Evolutionary conservation across 495 filamentous ascomycete genomes (phyloP), one percentile per base, ranked within the genome.

Genomic region (Wilcoxina mikolae): DNA sequence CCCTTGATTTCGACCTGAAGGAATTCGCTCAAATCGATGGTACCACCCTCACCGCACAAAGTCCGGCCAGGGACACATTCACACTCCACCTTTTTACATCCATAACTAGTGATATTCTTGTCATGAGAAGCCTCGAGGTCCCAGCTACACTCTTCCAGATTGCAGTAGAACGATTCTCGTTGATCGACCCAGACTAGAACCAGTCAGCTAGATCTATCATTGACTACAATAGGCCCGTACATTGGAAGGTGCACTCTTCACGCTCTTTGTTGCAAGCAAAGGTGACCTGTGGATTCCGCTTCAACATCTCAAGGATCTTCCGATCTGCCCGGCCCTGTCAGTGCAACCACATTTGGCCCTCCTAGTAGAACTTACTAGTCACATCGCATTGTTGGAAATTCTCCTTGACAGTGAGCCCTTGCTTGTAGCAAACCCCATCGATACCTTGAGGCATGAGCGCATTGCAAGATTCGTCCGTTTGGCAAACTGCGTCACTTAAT

Each of bases 311-410:
- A 26, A 91, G 68, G 64, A 98, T 98, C 70, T 93, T 91, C 57
- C 73, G 70, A 53, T 66, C 63, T 66, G 20, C 15, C 17, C 4
- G 52, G 24, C 11, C 12, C 45, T 46, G 26, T 41, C 53, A 20
- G 9, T 27, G 20, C n/a, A 15, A 45, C 15, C 22, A 20, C 42
- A 22, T 24, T 26, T 25, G 2, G 25, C 4, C 24, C n/a, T n/a
- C 22, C 15, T 43, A 2, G 33, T 22, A 41, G 17, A 20, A 42
- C 63, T 64, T 68, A 71, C 96, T 98, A 42, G 89, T 96, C 58
- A 98, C 90, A 72, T 93, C 85, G 68, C 91, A 98, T 78, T 94
- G 89, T 72, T 96, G 93, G 67, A 85, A 87, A 67, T 96, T 98
- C 67, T 94, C 78, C 60, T 94, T 85, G 26, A 95, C 81, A 3